Evolutionary conservation across 352 stramenopile genomes (phyloP).

Genomic region (Phytophthora cactorum): DNA sequence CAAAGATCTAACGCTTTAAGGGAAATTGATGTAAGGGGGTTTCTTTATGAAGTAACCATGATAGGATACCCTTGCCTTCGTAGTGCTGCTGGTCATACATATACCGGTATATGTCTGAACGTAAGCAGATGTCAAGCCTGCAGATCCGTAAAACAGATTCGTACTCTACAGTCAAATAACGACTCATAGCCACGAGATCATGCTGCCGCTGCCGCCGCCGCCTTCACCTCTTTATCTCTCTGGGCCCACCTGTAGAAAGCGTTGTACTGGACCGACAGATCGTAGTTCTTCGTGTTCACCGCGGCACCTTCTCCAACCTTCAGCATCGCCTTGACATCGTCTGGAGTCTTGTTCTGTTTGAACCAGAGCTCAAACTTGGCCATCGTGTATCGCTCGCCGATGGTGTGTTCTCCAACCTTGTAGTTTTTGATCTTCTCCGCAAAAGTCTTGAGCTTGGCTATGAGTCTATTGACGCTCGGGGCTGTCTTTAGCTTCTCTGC

Average conservation of each 20-base stretch:
- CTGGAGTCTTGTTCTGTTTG: conserved; percentile 22
- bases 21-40: too few relatives aligned
- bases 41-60: too few relatives aligned
- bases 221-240: conserved; percentile 22
- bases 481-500: conserved; percentile 16
- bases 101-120: background rate
- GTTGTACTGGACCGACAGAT: conserved; percentile 21
- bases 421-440: conserved; percentile 23
- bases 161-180: background rate
- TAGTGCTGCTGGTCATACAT: background rate
- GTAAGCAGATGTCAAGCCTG: background rate
- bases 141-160: background rate
- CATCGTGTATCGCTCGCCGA: conserved; percentile 27
- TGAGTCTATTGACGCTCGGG: conserved; percentile 10
- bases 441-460: conserved; percentile 17
- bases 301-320: conserved; percentile 15
- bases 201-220: conserved; percentile 1
- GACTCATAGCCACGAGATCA: background rate
- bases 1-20: too few relatives aligned
- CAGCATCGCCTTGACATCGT: conserved; percentile 25
- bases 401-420: conserved; percentile 12
- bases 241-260: conserved; percentile 16
- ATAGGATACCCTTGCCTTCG: background rate
- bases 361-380: conserved; percentile 31
- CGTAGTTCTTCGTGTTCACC: conserved; percentile 27